Conservation (phyloP, 1,284 basidiomycete species). For the Melampsora larici-populina region DNA sequence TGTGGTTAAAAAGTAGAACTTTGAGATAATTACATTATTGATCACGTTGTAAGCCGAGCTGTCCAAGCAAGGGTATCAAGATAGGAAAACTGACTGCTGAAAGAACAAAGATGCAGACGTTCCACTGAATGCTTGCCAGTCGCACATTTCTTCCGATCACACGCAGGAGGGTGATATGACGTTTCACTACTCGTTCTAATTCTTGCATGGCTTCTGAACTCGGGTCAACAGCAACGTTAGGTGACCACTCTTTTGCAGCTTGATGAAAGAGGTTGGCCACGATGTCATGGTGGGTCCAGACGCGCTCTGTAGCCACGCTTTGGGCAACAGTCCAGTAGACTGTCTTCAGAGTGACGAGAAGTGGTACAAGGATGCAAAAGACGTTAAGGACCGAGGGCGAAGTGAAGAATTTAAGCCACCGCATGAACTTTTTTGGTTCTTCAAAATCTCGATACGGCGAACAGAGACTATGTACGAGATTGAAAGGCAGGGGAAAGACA, state of each 20-base stretch:
- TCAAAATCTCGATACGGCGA: not conserved
- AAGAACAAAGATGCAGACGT: not conserved
- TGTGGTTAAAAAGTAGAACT: conserved; percentile 2
- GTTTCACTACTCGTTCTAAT: not conserved
- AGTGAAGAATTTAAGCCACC: not conserved
- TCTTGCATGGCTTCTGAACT: not conserved
- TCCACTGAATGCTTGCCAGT: not conserved
- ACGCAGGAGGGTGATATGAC: not conserved
- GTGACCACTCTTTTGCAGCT: conserved; percentile 2
- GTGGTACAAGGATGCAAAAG: not conserved
- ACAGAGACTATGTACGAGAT: not conserved
- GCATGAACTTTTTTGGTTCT: not conserved
- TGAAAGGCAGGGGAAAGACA: not conserved
- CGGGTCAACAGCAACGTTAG: not conserved
- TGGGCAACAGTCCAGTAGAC: not conserved
- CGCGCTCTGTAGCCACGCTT: not conserved
- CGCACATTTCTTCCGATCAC: not conserved
- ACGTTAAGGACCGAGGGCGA: not conserved
- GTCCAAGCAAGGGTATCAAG: not conserved
- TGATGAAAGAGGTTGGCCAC: not conserved
- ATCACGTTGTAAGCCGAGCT: not conserved
- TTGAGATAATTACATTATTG: not conserved
- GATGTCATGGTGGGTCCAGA: not conserved
- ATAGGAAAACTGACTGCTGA: not conserved
- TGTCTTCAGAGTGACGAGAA: not conserved